Evolutionary conservation across 768 basidiomycete genomes (phyloP), one percentile per base, ranked within the genome.

Genomic region (Mycena olivaceomarginata): DNA sequence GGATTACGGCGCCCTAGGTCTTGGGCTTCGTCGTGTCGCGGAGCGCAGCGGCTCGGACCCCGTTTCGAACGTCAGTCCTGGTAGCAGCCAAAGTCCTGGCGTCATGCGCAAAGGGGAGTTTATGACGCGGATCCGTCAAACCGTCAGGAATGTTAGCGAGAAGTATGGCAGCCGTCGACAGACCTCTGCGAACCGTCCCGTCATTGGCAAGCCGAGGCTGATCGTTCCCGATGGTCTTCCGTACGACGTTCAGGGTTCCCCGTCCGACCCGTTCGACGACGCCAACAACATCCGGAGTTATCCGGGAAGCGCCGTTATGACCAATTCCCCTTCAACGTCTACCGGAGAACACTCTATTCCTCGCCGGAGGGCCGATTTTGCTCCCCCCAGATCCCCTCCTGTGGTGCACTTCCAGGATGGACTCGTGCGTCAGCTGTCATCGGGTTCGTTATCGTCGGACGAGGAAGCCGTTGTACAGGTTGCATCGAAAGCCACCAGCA

Each of bases 61-160:
- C 76, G 77, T 78, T 83, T 81, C 77, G 80, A 83, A 78, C 60
- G 80, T 12, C 63, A 79, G 79, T 40, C 71, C 85, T 41, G 81
- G 80, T 3, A 82, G 82, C 43, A 85, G 83, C 66, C 82, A 80
- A 59, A 90, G 88, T 72, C 89, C 93, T 10, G 90, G 89, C 11
- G 87, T 93, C 51, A 92, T 95, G 90, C 93, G 89, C 82, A 96
- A 95, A 83, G 88, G 86, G 20, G 93, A 94, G 81, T 95, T 95
- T 81, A 79, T 95, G 68, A 88, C 89, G n/a, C 90, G 87, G 82
- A 88, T 95, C 57, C 90, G 87, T 77, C 88, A 91, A 64, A 93
- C 93, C 3, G 92, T 94, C 45, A 88, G 94, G 72, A 89, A 92
- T 59, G 94, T 94, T 76, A 95, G 94, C 86, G 90, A 93, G 81